Conservation (phyloP, 371 early-diverging fungal species). For the Mortierella sp. region DNA sequence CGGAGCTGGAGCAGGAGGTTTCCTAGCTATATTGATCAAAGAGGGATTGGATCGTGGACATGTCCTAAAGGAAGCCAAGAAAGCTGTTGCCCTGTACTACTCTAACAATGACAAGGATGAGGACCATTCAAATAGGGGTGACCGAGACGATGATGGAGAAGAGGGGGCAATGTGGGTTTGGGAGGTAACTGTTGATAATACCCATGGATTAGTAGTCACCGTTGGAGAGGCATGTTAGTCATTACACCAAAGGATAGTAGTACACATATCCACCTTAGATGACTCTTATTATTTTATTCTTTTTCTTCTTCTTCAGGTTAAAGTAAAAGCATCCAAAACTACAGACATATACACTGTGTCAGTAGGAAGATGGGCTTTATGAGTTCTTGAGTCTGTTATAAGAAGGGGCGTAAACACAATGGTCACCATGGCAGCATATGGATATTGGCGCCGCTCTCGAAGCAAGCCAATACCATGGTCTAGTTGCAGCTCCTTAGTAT, state of each 20-base stretch:
- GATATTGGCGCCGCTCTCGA: too few species aligned
- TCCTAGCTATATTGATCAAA: constrained; percentile 27
- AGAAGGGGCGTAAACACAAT: too few species aligned
- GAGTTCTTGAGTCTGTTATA: too few species aligned
- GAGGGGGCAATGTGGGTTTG: constrained; percentile 35
- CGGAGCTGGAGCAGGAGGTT: constrained; percentile 51
- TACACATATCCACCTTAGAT: too few species aligned
- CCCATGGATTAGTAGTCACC: constrained; percentile 18
- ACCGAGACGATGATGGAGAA: not conserved
- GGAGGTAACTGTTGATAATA: constrained; percentile 26
- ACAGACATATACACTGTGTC: too few species aligned
- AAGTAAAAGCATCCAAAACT: too few species aligned
- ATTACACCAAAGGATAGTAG: not conserved
- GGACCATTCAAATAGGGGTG: not conserved
- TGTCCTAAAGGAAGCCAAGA: constrained; percentile 4
- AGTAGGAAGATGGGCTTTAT: too few species aligned
- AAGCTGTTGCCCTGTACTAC: constrained; percentile 5
- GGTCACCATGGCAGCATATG: too few species aligned
- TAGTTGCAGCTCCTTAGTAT: too few species aligned
- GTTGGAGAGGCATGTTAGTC: constrained; percentile 14
- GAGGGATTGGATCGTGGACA: constrained; percentile 8
- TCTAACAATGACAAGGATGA: not conserved
- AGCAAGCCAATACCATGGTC: too few species aligned
- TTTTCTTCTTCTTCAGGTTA: not conserved
- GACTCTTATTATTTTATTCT: not conserved